Evolutionary conservation across 495 filamentous ascomycete species (phyloP).

Genomic region (Neurospora sp.): DNA sequence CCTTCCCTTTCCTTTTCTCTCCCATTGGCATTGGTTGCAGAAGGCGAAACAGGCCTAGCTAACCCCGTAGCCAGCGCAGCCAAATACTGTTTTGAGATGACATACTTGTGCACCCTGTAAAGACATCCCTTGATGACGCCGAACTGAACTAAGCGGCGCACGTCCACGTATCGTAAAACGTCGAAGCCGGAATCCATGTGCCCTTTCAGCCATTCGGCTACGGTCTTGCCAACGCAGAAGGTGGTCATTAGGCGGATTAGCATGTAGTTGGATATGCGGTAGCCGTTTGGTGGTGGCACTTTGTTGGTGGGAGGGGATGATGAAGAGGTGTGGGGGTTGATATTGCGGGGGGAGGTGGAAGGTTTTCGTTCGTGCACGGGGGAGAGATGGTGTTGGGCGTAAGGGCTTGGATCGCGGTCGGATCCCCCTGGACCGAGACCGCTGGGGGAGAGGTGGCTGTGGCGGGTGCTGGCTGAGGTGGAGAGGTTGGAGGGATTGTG

Average conservation of each 20-base stretch:
- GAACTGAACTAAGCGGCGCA: conserved; percentile 86
- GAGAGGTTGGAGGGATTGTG: neutral
- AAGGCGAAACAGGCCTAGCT: conserved; percentile 11
- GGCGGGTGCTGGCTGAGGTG: neutral
- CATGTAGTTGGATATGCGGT: conserved; percentile 36
- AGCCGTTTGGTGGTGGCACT: conserved; percentile 8
- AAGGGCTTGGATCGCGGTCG: neutral
- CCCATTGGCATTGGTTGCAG: neutral
- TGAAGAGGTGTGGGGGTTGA: neutral
- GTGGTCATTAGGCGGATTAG: conserved; percentile 68
- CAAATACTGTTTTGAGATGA: conserved; percentile 50
- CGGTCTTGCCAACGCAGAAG: conserved; percentile 64
- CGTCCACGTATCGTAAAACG: conserved; percentile 63
- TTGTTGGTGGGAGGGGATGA: neutral
- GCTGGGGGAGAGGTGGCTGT: neutral
- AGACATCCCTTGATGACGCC: conserved; percentile 91
- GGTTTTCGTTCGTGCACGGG: neutral
- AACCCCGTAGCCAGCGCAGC: conserved; percentile 31
- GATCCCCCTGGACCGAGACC: neutral
- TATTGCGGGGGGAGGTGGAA: neutral
- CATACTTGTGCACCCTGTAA: conserved; percentile 91
- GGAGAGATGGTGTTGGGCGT: neutral
- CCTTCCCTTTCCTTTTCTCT: neutral
- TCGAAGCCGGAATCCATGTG: conserved; percentile 49
- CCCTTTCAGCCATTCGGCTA: conserved; percentile 71